Evolutionary conservation across 805 yeast genomes (phyloP).

Genomic region (Saccharomycopsis guyanensis): DNA sequence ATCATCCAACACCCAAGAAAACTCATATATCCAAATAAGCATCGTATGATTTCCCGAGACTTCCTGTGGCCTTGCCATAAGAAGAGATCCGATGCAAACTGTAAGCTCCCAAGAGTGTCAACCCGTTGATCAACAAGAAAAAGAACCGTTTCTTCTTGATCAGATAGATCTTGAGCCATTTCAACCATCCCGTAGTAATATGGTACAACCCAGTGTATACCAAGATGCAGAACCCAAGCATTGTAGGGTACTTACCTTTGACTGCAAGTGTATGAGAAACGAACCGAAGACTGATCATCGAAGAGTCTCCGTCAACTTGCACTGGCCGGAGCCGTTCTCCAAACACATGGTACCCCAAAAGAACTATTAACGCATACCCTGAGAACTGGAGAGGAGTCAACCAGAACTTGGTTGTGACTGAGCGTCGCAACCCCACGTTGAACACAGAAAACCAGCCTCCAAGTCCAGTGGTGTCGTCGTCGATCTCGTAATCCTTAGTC

Average conservation of each 20-base stretch:
- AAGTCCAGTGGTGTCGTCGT: constrained; percentile 45
- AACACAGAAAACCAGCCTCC: constrained; percentile 52
- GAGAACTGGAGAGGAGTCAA: constrained; percentile 50
- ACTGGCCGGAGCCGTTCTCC: constrained; percentile 44
- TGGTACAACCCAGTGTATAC: constrained; percentile 43
- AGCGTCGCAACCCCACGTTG: constrained; percentile 46
- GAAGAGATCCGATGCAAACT: constrained; percentile 27
- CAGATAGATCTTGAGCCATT: constrained; percentile 36
- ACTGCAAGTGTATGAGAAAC: constrained; percentile 34
- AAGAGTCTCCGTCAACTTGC: constrained; percentile 57
- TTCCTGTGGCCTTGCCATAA: constrained; percentile 9
- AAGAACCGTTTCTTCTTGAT: constrained; percentile 36
- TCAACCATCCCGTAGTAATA: constrained; percentile 43
- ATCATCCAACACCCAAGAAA: no score
- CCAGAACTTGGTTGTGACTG: constrained; percentile 39
- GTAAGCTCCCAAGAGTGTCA: constrained; percentile 32
- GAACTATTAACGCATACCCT: constrained; percentile 46
- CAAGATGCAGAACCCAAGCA: constrained; percentile 29
- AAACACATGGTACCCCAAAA: constrained; percentile 39
- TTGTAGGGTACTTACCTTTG: constrained; percentile 27
- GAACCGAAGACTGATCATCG: constrained; percentile 45
- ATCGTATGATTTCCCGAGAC: constrained; percentile 11
- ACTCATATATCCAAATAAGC: no score
- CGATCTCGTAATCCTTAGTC: constrained; percentile 23
- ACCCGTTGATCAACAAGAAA: constrained; percentile 33